Conservation (phyloP, 108 stramenopile genomes). For the Cyclotella atomus region DNA sequence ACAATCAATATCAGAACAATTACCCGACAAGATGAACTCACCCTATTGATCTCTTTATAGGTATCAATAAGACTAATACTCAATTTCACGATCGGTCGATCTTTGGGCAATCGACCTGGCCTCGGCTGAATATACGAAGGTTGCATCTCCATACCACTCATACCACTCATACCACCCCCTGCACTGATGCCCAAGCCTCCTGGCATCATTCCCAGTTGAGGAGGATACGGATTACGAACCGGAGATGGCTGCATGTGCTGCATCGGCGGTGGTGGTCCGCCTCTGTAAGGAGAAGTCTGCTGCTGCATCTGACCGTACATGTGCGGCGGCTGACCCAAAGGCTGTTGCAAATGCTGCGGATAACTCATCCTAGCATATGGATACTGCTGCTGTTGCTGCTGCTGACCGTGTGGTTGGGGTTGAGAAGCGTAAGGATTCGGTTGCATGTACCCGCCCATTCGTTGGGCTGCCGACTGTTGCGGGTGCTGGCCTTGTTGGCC, state of each 20-base stretch:
- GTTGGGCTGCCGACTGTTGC: constrained; percentile 22
- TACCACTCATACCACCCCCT: neutral
- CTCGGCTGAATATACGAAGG: constrained; percentile 25
- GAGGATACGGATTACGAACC: constrained; percentile 12
- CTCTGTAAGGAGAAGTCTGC: constrained; percentile 18
- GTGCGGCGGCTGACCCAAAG: constrained; percentile 25
- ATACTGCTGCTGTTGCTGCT: constrained; percentile 49
- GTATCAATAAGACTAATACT: constrained; percentile 92
- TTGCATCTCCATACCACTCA: neutral
- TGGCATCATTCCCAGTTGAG: constrained; percentile 11
- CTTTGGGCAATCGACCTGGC: constrained; percentile 48
- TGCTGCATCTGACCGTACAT: constrained; percentile 46
- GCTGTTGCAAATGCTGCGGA: constrained; percentile 31
- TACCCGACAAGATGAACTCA: constrained; percentile 13
- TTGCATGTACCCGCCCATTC: constrained; percentile 30
- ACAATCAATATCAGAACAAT: neutral
- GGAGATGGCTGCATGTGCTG: constrained; percentile 36
- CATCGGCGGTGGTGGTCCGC: constrained; percentile 4
- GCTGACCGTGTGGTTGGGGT: constrained; percentile 8
- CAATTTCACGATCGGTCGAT: constrained; percentile 88
- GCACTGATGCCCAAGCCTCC: constrained; percentile 6
- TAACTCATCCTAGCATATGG: constrained; percentile 1
- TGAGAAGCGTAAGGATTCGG: constrained; percentile 1
- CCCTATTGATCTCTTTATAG: constrained; percentile 93
- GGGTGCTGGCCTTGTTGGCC: constrained; percentile 11